These are phyloP conservation scores for Nemania serpens DNA, from an alignment of 2,329 filamentous ascomycete genomes.

Conservation along the genomic window DNA sequence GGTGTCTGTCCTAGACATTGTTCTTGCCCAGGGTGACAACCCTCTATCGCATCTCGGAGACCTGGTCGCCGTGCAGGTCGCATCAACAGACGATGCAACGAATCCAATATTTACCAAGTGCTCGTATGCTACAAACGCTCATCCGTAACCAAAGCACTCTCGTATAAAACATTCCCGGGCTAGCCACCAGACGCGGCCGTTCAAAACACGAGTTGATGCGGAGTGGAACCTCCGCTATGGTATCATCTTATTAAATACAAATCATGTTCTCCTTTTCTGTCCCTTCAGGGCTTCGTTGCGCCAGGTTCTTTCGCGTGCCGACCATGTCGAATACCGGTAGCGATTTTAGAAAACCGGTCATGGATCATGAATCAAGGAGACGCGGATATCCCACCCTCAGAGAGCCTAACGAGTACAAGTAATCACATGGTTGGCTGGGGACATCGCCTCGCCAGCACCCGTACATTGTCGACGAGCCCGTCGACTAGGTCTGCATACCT, in stretches of 20 bases:
- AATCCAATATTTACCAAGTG: background rate
- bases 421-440: slow-evolving; percentile 22
- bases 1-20: no score
- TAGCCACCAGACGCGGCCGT: no score
- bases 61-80: background rate
- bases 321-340: background rate
- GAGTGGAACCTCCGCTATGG: slow-evolving; percentile 3
- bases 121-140: background rate
- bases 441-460: slow-evolving; percentile 55
- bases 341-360: background rate
- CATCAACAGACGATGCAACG: background rate
- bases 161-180: background rate
- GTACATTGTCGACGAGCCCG: slow-evolving; percentile 75
- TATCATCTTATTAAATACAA: slow-evolving; percentile 11
- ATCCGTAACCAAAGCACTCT: background rate
- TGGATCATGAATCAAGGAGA: background rate
- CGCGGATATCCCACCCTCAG: background rate
- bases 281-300: background rate
- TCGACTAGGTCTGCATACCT: slow-evolving; percentile 71
- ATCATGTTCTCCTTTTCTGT: background rate
- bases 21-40: no score
- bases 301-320: background rate
- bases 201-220: no score
- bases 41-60: no score
- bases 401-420: background rate